phyloP scores from a whole-genome alignment of 192 early-diverging fungal genomes.

The Phycomyces nitens region DNA sequence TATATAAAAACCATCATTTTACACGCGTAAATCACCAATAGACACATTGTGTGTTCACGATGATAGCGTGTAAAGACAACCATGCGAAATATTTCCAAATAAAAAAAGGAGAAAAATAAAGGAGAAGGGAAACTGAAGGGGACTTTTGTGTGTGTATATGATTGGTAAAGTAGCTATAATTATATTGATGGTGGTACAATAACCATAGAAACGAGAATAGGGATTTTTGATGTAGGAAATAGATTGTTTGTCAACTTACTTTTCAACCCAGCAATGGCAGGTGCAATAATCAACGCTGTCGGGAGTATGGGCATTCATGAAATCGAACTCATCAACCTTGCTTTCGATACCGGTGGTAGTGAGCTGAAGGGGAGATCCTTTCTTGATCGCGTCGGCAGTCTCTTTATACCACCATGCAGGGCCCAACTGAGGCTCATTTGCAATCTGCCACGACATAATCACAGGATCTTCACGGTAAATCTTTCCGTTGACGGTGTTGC shows the following conservation, averaged over 20 bases:
- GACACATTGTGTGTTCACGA: too few relatives aligned
- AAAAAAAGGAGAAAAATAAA: too few relatives aligned
- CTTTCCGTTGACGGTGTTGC: constrained; percentile 48
- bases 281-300: constrained; percentile 48
- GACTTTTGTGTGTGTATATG: too few relatives aligned
- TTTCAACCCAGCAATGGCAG: constrained; percentile 54
- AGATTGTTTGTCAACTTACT: constrained; percentile 19
- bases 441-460: constrained; percentile 63
- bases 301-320: constrained; percentile 46
- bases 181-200: not conserved
- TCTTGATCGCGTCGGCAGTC: constrained; percentile 44
- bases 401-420: constrained; percentile 49
- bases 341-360: constrained; percentile 62
- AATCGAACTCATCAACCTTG: constrained; percentile 51
- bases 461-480: constrained; percentile 53
- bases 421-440: constrained; percentile 64
- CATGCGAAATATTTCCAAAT: too few relatives aligned
- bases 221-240: not conserved
- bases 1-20: constrained; percentile 1
- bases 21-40: constrained; percentile 15
- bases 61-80: too few relatives aligned
- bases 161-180: too few relatives aligned
- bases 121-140: too few relatives aligned
- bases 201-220: not conserved
- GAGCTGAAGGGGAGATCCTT: constrained; percentile 52